Evolutionary conservation across 2,329 filamentous ascomycete species (phyloP).

Genomic region (Aschersonia sp.): DNA sequence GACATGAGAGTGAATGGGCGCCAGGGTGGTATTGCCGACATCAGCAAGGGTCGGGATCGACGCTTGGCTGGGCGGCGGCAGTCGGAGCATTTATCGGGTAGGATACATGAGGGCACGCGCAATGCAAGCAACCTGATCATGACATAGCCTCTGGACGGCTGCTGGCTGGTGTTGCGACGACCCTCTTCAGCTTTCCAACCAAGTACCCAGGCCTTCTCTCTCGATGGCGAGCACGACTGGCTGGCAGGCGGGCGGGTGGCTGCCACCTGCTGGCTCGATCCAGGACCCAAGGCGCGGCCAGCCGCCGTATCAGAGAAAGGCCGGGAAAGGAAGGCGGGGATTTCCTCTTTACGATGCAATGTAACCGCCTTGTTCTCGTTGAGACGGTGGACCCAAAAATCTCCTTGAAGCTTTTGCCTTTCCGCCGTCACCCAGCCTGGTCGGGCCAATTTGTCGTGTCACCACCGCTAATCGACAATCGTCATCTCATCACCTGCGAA

Average conservation of each 20-base stretch:
- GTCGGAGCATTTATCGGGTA: no score
- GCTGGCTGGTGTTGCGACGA: no score
- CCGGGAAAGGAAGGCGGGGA: not conserved
- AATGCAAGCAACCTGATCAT: no score
- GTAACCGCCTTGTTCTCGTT: not conserved
- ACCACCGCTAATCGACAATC: not conserved
- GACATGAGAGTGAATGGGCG: not conserved
- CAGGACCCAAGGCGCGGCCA: not conserved
- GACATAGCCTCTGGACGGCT: no score
- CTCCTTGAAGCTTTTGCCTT: not conserved
- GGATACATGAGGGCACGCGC: no score
- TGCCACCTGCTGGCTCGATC: no score
- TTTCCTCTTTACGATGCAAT: not conserved
- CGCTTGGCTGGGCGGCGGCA: not conserved
- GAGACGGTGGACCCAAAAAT: no score
- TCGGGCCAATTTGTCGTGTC: not conserved
- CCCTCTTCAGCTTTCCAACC: no score
- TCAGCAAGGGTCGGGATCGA: not conserved
- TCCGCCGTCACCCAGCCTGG: not conserved
- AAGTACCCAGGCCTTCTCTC: no score
- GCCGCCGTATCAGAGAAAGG: not conserved
- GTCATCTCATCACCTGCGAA: not conserved
- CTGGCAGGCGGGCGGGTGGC: no score
- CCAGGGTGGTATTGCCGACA: not conserved
- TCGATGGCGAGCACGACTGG: no score